These are phyloP conservation scores for Ustilago hordei DNA, from an alignment of 1,284 basidiomycete genomes.

Conservation along the genomic window DNA sequence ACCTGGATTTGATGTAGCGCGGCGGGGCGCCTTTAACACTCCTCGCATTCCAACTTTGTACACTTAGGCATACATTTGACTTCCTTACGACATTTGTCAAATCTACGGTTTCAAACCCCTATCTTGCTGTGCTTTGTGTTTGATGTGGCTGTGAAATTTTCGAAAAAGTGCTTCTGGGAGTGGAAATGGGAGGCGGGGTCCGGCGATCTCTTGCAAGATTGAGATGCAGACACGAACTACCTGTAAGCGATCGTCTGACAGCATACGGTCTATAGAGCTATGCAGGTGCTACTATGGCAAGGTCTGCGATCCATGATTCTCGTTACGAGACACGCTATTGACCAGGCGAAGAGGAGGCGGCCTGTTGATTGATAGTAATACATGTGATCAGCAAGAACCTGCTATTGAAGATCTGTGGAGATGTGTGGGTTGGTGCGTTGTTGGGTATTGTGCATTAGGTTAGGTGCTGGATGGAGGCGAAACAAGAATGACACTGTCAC, in stretches of 20 bases:
- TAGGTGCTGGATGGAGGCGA: slow-evolving; percentile 58
- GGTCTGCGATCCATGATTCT: no score
- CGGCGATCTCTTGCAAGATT: no score
- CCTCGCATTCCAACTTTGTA: slow-evolving; percentile 40
- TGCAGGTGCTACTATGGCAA: no score
- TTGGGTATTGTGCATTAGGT: background rate
- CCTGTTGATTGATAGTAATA: slow-evolving; percentile 28
- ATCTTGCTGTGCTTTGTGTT: background rate
- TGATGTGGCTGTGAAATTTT: background rate
- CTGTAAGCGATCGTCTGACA: no score
- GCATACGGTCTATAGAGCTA: no score
- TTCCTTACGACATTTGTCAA: slow-evolving; percentile 17
- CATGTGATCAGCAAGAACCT: slow-evolving; percentile 3
- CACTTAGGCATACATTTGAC: slow-evolving; percentile 8
- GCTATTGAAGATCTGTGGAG: background rate
- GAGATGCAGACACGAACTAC: no score
- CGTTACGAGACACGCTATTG: no score
- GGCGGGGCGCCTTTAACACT: slow-evolving; percentile 59
- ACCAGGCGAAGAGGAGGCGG: background rate
- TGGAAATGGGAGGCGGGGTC: no score
- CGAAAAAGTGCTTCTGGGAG: no score
- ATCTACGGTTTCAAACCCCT: slow-evolving; percentile 39
- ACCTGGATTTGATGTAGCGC: slow-evolving; percentile 54
- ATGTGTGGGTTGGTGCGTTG: background rate
- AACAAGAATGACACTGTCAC: slow-evolving; percentile 72